Percentiles rank a stretch among this genome's conserved stretches.
phyloP scores from a whole-genome alignment of 768 basidiomycete genomes.

The Phaeolepiota aurea region DNA sequence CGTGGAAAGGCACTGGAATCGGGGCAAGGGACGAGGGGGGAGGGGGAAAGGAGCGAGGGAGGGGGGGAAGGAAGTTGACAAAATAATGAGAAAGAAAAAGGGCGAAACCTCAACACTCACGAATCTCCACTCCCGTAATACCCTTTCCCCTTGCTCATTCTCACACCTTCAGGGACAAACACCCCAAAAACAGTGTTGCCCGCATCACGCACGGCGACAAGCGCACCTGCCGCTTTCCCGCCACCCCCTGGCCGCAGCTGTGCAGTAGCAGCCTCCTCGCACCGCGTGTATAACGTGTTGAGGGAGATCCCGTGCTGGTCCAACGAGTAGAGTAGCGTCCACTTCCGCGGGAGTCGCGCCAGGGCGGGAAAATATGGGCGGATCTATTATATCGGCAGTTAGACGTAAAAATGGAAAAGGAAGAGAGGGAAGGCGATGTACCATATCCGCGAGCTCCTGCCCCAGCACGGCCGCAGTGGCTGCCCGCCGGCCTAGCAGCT shows the following conservation, averaged over 20 bases:
- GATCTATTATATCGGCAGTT: no score
- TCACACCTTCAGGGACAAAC: constrained; percentile 72
- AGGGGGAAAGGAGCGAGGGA: background rate
- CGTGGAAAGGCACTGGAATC: no score
- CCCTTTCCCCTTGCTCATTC: constrained; percentile 44
- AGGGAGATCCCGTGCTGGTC: constrained; percentile 95
- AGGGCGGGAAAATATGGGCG: constrained; percentile 69
- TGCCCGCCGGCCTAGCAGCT: constrained; percentile 47
- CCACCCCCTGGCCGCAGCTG: constrained; percentile 19
- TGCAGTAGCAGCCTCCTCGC: constrained; percentile 34
- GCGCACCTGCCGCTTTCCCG: constrained; percentile 26
- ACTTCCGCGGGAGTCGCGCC: constrained; percentile 56
- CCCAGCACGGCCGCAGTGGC: constrained; percentile 45
- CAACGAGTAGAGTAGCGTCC: constrained; percentile 81
- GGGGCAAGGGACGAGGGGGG: no score
- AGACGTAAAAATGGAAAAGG: no score
- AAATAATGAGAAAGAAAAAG: no score
- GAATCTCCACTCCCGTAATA: constrained; percentile 91
- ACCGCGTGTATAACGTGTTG: constrained; percentile 73
- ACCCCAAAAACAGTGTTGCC: constrained; percentile 68
- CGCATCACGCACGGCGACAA: constrained; percentile 63
- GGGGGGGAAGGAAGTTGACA: constrained; percentile 1
- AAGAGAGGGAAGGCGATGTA: no score
- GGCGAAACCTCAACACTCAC: no score
- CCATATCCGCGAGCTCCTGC: constrained; percentile 48